Conservation (phyloP, 192 early-diverging fungal species). For the Mortierella hygrophila region DNA sequence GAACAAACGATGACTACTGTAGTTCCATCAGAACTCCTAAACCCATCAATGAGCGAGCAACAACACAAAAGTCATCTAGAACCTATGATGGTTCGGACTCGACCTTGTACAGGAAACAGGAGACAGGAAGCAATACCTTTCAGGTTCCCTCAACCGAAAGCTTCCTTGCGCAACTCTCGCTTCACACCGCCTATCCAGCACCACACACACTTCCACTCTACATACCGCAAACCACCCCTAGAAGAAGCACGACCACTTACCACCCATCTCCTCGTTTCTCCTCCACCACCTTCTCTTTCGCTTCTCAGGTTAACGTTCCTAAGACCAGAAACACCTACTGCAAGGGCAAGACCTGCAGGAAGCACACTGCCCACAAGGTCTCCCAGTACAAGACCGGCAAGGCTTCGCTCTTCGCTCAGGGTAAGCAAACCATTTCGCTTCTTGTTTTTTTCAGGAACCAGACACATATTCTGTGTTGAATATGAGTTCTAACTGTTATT, state of each 20-base stretch:
- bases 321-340: slow-evolving; percentile 99
- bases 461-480: neutral
- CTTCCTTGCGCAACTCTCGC: neutral
- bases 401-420: slow-evolving; percentile 99
- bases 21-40: no score
- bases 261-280: neutral
- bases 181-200: neutral
- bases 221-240: neutral
- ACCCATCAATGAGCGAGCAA: neutral
- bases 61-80: neutral
- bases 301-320: slow-evolving; percentile 93
- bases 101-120: neutral
- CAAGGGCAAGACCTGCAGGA: slow-evolving; percentile 96
- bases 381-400: slow-evolving; percentile 99
- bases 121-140: neutral
- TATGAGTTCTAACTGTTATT: neutral
- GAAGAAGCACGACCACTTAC: neutral
- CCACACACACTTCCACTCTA: neutral
- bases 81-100: neutral
- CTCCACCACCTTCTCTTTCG: neutral
- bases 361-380: slow-evolving; percentile 99
- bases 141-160: neutral
- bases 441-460: slow-evolving; percentile 1
- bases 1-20: neutral
- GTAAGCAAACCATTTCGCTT: slow-evolving; percentile 64